Percentiles rank a stretch among this genome's conserved stretches.
Conservation (phyloP, 208 protist genomes). For the Trypanosoma melophagium region DNA sequence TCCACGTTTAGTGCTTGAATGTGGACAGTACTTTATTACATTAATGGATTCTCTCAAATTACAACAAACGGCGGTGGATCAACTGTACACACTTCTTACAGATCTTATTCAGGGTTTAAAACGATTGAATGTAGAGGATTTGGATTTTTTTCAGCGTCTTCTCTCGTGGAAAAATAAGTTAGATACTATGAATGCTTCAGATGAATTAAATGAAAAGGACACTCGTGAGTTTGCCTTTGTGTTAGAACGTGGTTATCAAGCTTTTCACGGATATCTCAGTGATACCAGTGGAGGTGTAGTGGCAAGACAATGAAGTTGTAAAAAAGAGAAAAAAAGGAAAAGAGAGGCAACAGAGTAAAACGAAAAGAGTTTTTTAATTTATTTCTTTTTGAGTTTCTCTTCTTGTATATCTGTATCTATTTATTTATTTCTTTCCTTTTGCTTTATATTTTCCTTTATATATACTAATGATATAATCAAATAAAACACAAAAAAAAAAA, state of each 20-base stretch:
- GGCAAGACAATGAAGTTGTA: neutral
- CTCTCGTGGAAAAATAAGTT: slow-evolving; percentile 69
- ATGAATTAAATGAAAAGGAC: slow-evolving; percentile 81
- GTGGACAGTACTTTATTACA: slow-evolving; percentile 93
- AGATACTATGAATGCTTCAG: slow-evolving; percentile 88
- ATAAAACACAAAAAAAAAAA: neutral
- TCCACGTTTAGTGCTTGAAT: slow-evolving; percentile 76
- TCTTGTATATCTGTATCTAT: neutral
- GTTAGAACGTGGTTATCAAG: slow-evolving; percentile 84
- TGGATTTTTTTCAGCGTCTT: slow-evolving; percentile 67
- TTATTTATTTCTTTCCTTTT: slow-evolving; percentile 12
- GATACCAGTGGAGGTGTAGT: slow-evolving; percentile 12
- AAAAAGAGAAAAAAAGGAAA: neutral
- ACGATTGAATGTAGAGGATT: slow-evolving; percentile 42
- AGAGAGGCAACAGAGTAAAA: slow-evolving; percentile 5
- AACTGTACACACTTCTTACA: slow-evolving; percentile 87
- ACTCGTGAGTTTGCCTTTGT: slow-evolving; percentile 91
- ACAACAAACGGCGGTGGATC: slow-evolving; percentile 89
- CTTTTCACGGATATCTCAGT: slow-evolving; percentile 72
- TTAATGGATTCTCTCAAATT: slow-evolving; percentile 91
- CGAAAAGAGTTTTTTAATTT: slow-evolving; percentile 18
- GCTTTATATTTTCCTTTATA: neutral
- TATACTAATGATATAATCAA: neutral
- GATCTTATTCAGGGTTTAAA: slow-evolving; percentile 79
- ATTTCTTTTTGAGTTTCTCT: slow-evolving; percentile 7